These are phyloP conservation scores for Agastache rugosa DNA, from an alignment of 257 asterid species.

Conservation along the genomic window DNA sequence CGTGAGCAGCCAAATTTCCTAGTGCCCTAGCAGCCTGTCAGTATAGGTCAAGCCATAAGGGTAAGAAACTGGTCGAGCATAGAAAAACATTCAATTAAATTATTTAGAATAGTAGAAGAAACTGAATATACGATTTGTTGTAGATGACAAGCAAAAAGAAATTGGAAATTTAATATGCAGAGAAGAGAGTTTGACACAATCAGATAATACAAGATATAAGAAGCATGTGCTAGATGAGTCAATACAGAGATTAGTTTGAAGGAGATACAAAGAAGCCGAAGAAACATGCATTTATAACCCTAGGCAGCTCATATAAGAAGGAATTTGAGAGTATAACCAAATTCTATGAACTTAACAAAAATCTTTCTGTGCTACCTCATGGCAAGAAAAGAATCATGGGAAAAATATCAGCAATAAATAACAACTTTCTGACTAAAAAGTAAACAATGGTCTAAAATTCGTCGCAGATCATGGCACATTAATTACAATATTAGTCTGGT, in stretches of 20 bases:
- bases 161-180: neutral
- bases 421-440: neutral
- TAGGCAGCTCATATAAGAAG: neutral
- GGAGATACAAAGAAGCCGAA: neutral
- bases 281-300: neutral
- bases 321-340: neutral
- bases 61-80: neutral
- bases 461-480: neutral
- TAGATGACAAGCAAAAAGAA: neutral
- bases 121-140: neutral
- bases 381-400: neutral
- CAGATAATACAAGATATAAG: neutral
- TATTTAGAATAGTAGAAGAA: neutral
- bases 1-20: constrained; percentile 90
- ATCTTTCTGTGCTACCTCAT: neutral
- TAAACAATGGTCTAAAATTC: neutral
- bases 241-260: neutral
- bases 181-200: neutral
- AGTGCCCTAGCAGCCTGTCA: constrained; percentile 87
- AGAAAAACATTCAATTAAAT: neutral
- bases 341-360: neutral
- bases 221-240: neutral
- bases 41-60: neutral
- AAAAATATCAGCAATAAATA: neutral
- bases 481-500: neutral